These are phyloP conservation scores for Ulvella scutata DNA, from an alignment of 139 green algal species.

Conservation along the genomic window DNA sequence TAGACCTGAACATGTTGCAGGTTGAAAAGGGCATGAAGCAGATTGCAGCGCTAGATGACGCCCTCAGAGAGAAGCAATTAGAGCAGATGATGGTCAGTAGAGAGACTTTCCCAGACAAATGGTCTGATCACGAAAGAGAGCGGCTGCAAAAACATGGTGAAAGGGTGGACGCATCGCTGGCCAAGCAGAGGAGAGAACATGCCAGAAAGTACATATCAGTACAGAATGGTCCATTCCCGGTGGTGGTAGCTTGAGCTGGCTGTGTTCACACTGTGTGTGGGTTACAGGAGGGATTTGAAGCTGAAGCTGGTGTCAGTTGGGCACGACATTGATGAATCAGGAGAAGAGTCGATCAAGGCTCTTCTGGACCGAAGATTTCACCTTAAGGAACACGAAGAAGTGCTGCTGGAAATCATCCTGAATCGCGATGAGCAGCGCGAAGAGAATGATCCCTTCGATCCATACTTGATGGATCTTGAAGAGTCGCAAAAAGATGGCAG, in stretches of 20 bases:
- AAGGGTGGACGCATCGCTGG: not conserved
- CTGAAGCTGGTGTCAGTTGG: not conserved
- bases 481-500: not conserved
- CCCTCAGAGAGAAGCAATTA: not conserved
- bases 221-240: not conserved
- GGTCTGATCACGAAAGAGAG: not conserved
- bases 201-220: too few species aligned
- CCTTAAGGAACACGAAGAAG: not conserved
- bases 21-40: not conserved
- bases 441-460: not conserved
- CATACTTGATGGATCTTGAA: not conserved
- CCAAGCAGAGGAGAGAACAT: not conserved
- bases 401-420: not conserved
- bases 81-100: not conserved
- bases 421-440: not conserved
- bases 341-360: not conserved
- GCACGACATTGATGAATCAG: not conserved
- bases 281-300: not conserved
- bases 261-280: not conserved
- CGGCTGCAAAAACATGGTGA: not conserved
- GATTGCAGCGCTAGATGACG: not conserved
- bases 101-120: not conserved
- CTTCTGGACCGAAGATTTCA: not conserved
- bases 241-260: not conserved
- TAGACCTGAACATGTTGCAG: not conserved